A percentile compares a stretch with the other conserved stretches of the same genome.
Evolutionary conservation across 179 eudicot species (phyloP).

Genomic region (Camellia oleifera): DNA sequence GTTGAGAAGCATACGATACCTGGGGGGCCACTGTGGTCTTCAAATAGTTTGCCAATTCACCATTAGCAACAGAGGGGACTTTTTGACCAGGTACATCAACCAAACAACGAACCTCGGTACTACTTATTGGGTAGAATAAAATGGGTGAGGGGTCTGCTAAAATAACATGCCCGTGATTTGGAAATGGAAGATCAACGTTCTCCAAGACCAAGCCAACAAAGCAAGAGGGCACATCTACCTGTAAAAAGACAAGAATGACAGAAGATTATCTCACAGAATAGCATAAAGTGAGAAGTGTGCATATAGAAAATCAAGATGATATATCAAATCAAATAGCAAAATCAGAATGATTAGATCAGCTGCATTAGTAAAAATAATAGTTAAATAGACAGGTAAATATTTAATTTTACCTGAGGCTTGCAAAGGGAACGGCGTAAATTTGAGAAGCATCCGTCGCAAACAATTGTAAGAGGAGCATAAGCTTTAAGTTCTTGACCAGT

Average conservation of each 20-base stretch:
- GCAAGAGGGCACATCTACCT: slow-evolving; percentile 69
- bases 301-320: neutral
- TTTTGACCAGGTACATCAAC: slow-evolving; percentile 70
- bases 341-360: neutral
- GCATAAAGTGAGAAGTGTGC: neutral
- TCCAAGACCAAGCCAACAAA: slow-evolving; percentile 68
- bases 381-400: neutral
- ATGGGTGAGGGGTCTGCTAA: slow-evolving; percentile 70
- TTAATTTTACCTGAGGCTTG: slow-evolving; percentile 44
- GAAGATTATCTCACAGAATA: neutral
- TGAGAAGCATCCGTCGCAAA: slow-evolving; percentile 72
- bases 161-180: slow-evolving; percentile 71
- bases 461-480: slow-evolving; percentile 66
- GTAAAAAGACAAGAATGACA: neutral
- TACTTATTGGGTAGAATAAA: slow-evolving; percentile 61
- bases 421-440: slow-evolving; percentile 61
- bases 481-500: slow-evolving; percentile 45
- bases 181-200: slow-evolving; percentile 50
- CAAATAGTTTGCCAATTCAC: slow-evolving; percentile 61
- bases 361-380: neutral
- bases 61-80: slow-evolving; percentile 58
- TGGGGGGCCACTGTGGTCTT: slow-evolving; percentile 62
- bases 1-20: slow-evolving; percentile 24
- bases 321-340: neutral
- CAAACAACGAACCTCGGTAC: slow-evolving; percentile 67